Percentiles rank a stretch among this genome's conserved stretches.
Evolutionary conservation across 495 filamentous ascomycete genomes (phyloP).

Genomic region (Daldinia childiae): DNA sequence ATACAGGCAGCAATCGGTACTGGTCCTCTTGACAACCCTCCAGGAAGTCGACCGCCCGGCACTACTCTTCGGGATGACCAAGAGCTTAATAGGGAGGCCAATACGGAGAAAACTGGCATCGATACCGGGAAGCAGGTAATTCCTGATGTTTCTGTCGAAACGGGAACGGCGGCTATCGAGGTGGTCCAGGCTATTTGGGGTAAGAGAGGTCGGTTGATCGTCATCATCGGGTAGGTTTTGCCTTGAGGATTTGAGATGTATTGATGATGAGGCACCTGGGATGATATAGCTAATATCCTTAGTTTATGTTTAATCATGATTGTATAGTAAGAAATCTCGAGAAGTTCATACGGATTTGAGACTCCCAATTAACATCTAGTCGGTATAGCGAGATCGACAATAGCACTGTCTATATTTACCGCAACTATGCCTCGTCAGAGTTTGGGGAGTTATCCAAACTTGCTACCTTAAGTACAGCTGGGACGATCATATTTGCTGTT

Average conservation of each 20-base stretch:
- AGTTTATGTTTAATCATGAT: slow-evolving; percentile 56
- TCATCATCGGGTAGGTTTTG: slow-evolving; percentile 54
- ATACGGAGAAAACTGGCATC: not conserved
- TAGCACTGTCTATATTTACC: slow-evolving; percentile 58
- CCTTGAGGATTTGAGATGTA: not conserved
- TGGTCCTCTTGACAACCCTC: slow-evolving; percentile 26
- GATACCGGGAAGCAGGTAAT: slow-evolving; percentile 19
- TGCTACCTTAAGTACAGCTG: slow-evolving; percentile 55
- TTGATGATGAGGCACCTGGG: not conserved
- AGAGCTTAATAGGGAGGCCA: not conserved
- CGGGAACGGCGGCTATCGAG: slow-evolving; percentile 49
- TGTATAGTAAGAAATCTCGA: slow-evolving; percentile 51
- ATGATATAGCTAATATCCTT: slow-evolving; percentile 42
- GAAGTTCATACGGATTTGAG: slow-evolving; percentile 2
- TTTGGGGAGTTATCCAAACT: slow-evolving; percentile 56
- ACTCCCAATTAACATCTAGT: not conserved
- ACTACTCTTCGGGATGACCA: not conserved
- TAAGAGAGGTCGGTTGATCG: slow-evolving; percentile 53
- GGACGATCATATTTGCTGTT: slow-evolving; percentile 56
- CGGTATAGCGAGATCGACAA: slow-evolving; percentile 56
- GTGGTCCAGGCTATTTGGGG: slow-evolving; percentile 57
- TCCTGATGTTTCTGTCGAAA: slow-evolving; percentile 17
- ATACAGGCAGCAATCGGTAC: slow-evolving; percentile 22
- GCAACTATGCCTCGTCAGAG: slow-evolving; percentile 57
- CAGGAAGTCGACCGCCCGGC: not conserved